A percentile compares a stretch with the other conserved stretches of the same genome.
These are phyloP conservation scores for Chaetomium fimeti DNA, from an alignment of 495 filamentous ascomycete species.

Conservation along the genomic window DNA sequence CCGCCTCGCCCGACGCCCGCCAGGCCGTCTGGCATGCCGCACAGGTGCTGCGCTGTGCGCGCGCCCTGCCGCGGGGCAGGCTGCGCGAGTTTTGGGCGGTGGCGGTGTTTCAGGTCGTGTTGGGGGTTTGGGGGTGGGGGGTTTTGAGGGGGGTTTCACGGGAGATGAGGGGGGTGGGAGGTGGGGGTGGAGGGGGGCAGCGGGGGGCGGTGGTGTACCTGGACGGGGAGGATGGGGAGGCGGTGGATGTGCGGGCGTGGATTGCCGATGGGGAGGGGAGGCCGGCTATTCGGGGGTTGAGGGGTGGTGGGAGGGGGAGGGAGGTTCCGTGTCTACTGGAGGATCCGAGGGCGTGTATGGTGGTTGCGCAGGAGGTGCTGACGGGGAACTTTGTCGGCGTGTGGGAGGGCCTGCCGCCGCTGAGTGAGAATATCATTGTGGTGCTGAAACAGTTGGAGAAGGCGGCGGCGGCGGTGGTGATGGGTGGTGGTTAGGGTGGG, in stretches of 20 bases:
- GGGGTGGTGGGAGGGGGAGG: background rate
- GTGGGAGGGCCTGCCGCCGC: conserved; percentile 64
- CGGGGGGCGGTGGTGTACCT: conserved; percentile 43
- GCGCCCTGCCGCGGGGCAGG: conserved; percentile 44
- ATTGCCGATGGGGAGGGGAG: conserved; percentile 47
- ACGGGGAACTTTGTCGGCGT: conserved; percentile 60
- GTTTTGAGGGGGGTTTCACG: conserved; percentile 2
- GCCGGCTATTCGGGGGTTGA: conserved; percentile 42
- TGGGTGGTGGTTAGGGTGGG: conserved; percentile 10
- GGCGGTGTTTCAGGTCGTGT: conserved; percentile 57
- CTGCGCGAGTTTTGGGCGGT: conserved; percentile 61
- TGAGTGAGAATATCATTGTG: conserved; percentile 62
- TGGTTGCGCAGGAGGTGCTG: conserved; percentile 48
- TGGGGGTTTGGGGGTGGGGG: conserved; percentile 59
- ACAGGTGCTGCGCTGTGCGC: conserved; percentile 57
- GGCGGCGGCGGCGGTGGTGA: conserved; percentile 39
- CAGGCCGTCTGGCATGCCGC: conserved; percentile 63
- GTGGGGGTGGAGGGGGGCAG: conserved; percentile 20
- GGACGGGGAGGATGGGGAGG: conserved; percentile 49
- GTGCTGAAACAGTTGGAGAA: conserved; percentile 55
- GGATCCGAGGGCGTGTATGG: conserved; percentile 49
- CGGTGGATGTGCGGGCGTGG: conserved; percentile 46
- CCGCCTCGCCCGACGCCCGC: conserved; percentile 48
- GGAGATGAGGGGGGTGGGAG: conserved; percentile 8
- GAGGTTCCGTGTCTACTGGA: conserved; percentile 34